Conservation (phyloP, 139 green algal genomes). For the Volvox africanus region DNA sequence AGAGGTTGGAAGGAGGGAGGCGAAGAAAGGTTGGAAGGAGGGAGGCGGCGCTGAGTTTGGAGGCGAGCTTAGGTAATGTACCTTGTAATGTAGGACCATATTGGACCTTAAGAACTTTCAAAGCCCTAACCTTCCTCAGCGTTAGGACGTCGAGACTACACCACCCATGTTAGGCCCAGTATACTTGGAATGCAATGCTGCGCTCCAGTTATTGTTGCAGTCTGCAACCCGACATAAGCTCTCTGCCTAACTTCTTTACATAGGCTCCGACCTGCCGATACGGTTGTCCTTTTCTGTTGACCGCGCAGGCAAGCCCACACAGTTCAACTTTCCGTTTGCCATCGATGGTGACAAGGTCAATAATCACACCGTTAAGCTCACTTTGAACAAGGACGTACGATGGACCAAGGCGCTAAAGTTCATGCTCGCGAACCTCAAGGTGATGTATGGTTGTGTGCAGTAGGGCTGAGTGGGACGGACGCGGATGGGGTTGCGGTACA, state of each 20-base stretch:
- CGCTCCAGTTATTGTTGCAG: not conserved
- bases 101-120: no score
- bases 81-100: no score
- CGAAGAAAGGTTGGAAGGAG: not conserved
- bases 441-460: not conserved
- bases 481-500: no score
- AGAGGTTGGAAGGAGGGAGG: not conserved
- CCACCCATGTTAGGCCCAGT: no score
- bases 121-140: no score
- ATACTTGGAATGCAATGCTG: no score
- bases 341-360: slow-evolving; percentile 92
- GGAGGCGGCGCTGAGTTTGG: not conserved
- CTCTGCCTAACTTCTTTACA: not conserved
- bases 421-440: slow-evolving; percentile 83
- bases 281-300: not conserved
- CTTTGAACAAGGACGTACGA: slow-evolving; percentile 86
- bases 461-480: no score
- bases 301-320: slow-evolving; percentile 11
- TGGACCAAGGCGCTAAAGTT: slow-evolving; percentile 98
- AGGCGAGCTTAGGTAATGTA: no score
- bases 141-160: no score
- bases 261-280: not conserved
- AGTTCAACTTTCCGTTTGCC: slow-evolving; percentile 87
- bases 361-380: slow-evolving; percentile 84
- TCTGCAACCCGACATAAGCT: not conserved